Percentiles rank a stretch among this genome's conserved stretches.
These are phyloP conservation scores for Oenanthe sinensis DNA, from an alignment of 129 eudicot species.

Conservation along the genomic window DNA sequence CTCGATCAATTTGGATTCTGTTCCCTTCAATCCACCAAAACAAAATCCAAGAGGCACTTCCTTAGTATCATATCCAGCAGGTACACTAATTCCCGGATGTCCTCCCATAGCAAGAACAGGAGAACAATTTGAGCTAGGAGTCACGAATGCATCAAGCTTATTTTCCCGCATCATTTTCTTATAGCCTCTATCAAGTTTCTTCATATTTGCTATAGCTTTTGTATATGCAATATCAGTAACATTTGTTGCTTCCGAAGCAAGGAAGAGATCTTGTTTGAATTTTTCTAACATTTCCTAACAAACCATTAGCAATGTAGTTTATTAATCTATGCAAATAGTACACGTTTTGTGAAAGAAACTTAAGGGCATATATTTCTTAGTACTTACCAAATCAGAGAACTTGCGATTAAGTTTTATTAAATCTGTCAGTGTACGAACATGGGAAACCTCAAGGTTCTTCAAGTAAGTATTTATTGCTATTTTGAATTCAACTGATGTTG, in stretches of 20 bases:
- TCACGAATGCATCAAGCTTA: constrained; percentile 55
- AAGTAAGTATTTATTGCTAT: constrained; percentile 43
- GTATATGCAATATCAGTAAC: constrained; percentile 41
- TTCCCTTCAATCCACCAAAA: constrained; percentile 53
- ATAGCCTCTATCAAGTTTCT: constrained; percentile 31
- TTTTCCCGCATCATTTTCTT: constrained; percentile 44
- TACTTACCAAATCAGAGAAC: constrained; percentile 30
- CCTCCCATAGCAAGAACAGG: constrained; percentile 61
- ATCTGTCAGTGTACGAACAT: constrained; percentile 48
- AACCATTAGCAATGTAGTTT: neutral
- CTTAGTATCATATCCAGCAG: constrained; percentile 41
- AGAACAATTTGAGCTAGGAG: constrained; percentile 23
- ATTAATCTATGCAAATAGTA: neutral
- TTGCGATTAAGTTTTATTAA: constrained; percentile 45
- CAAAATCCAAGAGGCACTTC: constrained; percentile 64
- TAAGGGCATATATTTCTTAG: neutral
- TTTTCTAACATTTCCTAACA: constrained; percentile 40
- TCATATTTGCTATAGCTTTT: constrained; percentile 28
- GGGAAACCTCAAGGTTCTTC: constrained; percentile 38
- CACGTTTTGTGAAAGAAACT: neutral
- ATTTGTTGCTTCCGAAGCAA: constrained; percentile 45
- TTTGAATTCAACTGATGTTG: constrained; percentile 46
- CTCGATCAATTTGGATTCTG: constrained; percentile 54
- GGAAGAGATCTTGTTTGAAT: constrained; percentile 50
- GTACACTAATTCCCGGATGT: constrained; percentile 67